Base-by-base conservation (phyloP, 148 eudicot species). In the Silene conica region DNA sequence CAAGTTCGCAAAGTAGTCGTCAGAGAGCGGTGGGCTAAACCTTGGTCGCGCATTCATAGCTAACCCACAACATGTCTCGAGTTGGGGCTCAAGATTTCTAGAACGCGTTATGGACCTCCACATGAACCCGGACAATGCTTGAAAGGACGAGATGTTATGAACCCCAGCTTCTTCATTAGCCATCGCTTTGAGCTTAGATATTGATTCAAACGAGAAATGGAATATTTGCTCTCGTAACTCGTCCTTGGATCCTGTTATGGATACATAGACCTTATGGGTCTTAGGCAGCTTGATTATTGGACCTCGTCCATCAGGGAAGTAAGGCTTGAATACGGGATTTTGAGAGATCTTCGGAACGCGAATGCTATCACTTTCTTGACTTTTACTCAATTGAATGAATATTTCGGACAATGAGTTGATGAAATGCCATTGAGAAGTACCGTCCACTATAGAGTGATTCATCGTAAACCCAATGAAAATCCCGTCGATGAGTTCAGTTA, bases 1-100 rank as follows among this genome's bases (percentile, higher is more conserved):
- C 54, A 87, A 83, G 71, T 92, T 92, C 0, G 96, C 96, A 63
- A 92, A 88, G 69, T 86, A 83, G 22, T 80, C 54, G 4, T 87
- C 82, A 14, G 88, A 82, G 0, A 92, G 62, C 48, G 70, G 76
- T 1, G 96, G 93, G 20, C 75, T 83, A 0, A 92, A 62, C 46
- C 91, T 74, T 69, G 85, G 84, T 26, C 97, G 78, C 19, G 88
- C 84, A 64, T 82, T 83, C 1, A 86, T 87, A 0, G 84, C 86
- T 83, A 92, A 74, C 12, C 89, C n/a, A 52, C 86, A 92, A 71
- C 85, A 78, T 22, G 97, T 90, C 76, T 79, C 66, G 26, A 83
- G 81, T 4, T 16, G 13, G 1, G 56, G 71, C 0, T 63, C 28
- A 5, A 88, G 68, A 0, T 82, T 78, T 38, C 75, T 48, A n/a